Evolutionary conservation across 1,139 yeast species (phyloP).

Genomic region (Yamadazyma triangularis): DNA sequence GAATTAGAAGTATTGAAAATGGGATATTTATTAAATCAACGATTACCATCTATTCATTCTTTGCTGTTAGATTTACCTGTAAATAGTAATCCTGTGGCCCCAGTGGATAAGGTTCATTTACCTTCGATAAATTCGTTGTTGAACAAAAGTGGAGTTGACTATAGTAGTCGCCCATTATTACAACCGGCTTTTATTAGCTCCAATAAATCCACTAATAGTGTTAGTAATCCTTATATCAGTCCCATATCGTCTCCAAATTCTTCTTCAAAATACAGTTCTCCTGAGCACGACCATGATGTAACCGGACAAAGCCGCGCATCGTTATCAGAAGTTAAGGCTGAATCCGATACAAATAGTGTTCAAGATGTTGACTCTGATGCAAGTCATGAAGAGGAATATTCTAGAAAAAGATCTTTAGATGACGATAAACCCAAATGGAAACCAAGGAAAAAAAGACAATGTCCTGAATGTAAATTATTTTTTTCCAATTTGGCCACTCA

Average conservation of each 20-base stretch:
- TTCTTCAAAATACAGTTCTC: not conserved
- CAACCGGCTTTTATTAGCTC: not conserved
- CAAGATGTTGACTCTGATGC: not conserved
- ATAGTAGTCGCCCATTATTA: no score
- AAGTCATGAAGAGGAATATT: not conserved
- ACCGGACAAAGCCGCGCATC: not conserved
- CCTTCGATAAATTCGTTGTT: conserved; percentile 15
- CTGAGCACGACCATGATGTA: not conserved
- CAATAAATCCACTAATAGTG: not conserved
- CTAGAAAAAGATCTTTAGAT: conserved; percentile 3
- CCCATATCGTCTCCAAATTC: not conserved
- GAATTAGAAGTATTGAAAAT: no score
- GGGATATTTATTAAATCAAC: conserved; percentile 5
- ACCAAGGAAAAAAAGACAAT: conserved; percentile 74
- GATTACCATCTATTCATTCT: conserved; percentile 27
- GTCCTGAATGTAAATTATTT: conserved; percentile 73
- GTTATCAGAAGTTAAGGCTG: not conserved
- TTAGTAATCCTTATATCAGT: not conserved
- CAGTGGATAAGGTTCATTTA: conserved; percentile 5
- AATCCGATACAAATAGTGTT: not conserved
- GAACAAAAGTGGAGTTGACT: conserved; percentile 1
- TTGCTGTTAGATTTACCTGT: conserved; percentile 21
- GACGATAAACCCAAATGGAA: conserved; percentile 23
- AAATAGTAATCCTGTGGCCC: not conserved
- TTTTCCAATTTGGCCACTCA: conserved; percentile 85